Conservation (phyloP, 2,329 filamentous ascomycete species). For the Alternaria panax region DNA sequence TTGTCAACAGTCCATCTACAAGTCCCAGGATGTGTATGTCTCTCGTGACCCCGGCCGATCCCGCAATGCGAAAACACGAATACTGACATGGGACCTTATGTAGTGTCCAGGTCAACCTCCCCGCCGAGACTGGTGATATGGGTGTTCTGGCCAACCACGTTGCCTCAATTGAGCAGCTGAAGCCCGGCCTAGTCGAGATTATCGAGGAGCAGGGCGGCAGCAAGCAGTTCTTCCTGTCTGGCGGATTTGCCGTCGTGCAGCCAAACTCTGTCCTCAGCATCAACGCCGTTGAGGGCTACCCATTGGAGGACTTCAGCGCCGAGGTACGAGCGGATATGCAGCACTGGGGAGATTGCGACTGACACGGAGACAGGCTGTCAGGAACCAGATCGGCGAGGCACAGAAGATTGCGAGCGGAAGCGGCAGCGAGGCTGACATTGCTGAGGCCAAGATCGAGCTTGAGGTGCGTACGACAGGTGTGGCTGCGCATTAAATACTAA, state of each 20-base stretch:
- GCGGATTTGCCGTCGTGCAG: slow-evolving; percentile 96
- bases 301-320: slow-evolving; percentile 93
- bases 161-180: slow-evolving; percentile 97
- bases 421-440: slow-evolving; percentile 96
- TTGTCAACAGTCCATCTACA: slow-evolving; percentile 68
- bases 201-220: slow-evolving; percentile 86
- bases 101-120: slow-evolving; percentile 97
- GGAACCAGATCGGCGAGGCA: slow-evolving; percentile 88
- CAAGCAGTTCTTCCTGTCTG: slow-evolving; percentile 99
- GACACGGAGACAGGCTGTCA: slow-evolving; percentile 67
- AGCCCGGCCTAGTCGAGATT: slow-evolving; percentile 93
- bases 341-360: slow-evolving; percentile 14
- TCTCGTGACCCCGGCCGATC: slow-evolving; percentile 37
- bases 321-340: slow-evolving; percentile 60
- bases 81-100: slow-evolving; percentile 41
- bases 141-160: slow-evolving; percentile 99
- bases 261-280: slow-evolving; percentile 95
- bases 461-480: slow-evolving; percentile 69
- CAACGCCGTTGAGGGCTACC: slow-evolving; percentile 95
- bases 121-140: slow-evolving; percentile 98
- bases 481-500: slow-evolving; percentile 46
- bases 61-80: slow-evolving; percentile 28
- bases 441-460: slow-evolving; percentile 98
- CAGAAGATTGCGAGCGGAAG: slow-evolving; percentile 91
- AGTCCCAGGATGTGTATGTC: slow-evolving; percentile 74